Evolutionary conservation across 768 basidiomycete genomes (phyloP), one percentile per base, ranked within the genome.

Genomic region (Tulasnella sp.): DNA sequence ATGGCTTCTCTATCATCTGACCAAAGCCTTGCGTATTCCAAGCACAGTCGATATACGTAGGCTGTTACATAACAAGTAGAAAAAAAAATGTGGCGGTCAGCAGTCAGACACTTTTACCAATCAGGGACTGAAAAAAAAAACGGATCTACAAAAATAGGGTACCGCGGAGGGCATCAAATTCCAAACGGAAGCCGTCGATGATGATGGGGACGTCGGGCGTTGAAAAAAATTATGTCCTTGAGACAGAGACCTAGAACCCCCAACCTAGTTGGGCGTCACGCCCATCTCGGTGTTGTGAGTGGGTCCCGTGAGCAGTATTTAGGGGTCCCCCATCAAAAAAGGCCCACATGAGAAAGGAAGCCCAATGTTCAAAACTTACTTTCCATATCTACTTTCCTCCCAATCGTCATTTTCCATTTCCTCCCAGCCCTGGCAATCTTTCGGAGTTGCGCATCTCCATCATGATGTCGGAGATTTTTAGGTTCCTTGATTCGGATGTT

Each of bases 401-500:
- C 88, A 16, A 88, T 73, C 0, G 78, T 83, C 59, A 77, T 74
- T 64, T 84, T 89, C 93, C 93, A 98, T 53, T 85, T 75, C 61
- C 90, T 81, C n/a, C 93, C 92, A 1, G 90, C 88, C 37, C 80
- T 69, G 0, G 93, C 92, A 33, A 98, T 93, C 58, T 85, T 75
- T 33, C 79, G 70, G 49, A 91, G 67, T 41, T 80, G 73, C 24
- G 69, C 68, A 61, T 93, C 88, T 3, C 83, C 84, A 54, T 87
- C 78, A 32, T 53, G 4, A 63, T 58, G 16, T n/a, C n/a, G n/a
- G 69, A 57, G 42, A 57, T 37, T 69, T 66, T 43, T 43, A 12
- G 58, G 48, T 37, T 19, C 37, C 32, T 20, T 64, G 62, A 45
- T 69, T 65, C 33, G 58, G 43, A 67, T 46, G 40, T 50, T 32